These are phyloP conservation scores for Backusella luteola DNA, from an alignment of 192 early-diverging fungal species.

Conservation along the genomic window DNA sequence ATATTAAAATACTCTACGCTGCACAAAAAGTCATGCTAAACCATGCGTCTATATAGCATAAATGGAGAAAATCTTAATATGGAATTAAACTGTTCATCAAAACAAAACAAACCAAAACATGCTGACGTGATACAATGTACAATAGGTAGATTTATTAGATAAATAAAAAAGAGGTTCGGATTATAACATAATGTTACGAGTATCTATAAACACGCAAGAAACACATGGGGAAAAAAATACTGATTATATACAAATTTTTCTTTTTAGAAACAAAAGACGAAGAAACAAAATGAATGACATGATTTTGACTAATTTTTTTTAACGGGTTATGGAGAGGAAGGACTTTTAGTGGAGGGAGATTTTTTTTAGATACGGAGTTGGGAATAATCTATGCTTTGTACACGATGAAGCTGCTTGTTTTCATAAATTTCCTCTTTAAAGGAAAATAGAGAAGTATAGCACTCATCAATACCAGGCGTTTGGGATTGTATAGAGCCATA, in stretches of 20 bases:
- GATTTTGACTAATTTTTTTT: not conserved
- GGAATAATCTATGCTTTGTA: not conserved
- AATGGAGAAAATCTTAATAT: not conserved
- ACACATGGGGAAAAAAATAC: not conserved
- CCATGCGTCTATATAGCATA: not conserved
- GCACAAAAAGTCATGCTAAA: not conserved
- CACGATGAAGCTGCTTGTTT: not conserved
- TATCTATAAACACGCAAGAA: not conserved
- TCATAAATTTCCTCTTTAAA: not conserved
- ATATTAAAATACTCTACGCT: not conserved
- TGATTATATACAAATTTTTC: not conserved
- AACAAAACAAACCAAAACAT: not conserved
- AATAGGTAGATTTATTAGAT: constrained; percentile 3
- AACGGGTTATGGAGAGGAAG: not conserved
- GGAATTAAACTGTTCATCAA: not conserved
- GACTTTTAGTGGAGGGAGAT: not conserved
- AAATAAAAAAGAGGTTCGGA: not conserved
- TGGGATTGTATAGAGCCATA: not conserved
- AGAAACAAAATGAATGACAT: not conserved
- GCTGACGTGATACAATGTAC: not conserved
- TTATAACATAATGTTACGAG: not conserved
- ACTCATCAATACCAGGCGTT: not conserved
- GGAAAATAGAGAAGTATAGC: not conserved
- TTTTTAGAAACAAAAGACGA: constrained; percentile 1
- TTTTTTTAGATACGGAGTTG: not conserved